A percentile compares a stretch with the other conserved stretches of the same genome.
Evolutionary conservation across 2,329 filamentous ascomycete species (phyloP).

Genomic region (Sclerotinia glacialis): DNA sequence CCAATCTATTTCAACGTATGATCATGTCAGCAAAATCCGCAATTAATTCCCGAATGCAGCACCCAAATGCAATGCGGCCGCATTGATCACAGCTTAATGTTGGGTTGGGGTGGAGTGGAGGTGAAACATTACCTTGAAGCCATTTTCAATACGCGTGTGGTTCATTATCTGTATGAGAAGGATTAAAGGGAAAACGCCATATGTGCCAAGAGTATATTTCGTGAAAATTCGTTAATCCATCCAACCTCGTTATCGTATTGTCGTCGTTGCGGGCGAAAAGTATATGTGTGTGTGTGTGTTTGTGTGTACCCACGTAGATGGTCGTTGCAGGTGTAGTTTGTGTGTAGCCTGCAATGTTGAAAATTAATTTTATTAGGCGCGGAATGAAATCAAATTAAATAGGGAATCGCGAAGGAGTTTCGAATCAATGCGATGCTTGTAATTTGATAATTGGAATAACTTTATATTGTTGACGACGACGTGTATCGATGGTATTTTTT

Average conservation of each 20-base stretch:
- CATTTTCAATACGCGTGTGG: constrained; percentile 34
- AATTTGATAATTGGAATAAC: neutral
- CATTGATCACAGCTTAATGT: constrained; percentile 11
- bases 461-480: neutral
- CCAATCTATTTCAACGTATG: constrained; percentile 56
- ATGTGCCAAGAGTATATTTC: constrained; percentile 9
- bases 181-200: constrained; percentile 25
- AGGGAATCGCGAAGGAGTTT: neutral
- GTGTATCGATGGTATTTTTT: neutral
- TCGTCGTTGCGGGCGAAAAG: constrained; percentile 5
- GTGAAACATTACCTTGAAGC: constrained; percentile 39
- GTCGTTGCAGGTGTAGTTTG: neutral
- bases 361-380: neutral
- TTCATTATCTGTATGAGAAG: constrained; percentile 32
- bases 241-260: constrained; percentile 5
- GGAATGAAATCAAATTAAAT: neutral
- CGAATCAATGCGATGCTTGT: neutral
- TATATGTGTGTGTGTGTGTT: neutral
- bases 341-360: neutral
- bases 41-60: constrained; percentile 4
- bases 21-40: constrained; percentile 28
- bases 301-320: too few relatives aligned
- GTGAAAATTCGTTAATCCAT: constrained; percentile 12
- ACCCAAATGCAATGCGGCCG: constrained; percentile 5
- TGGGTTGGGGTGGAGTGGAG: constrained; percentile 1